phyloP scores from a whole-genome alignment of 176 grass and related monocot species.

The Oryza australiensis region DNA sequence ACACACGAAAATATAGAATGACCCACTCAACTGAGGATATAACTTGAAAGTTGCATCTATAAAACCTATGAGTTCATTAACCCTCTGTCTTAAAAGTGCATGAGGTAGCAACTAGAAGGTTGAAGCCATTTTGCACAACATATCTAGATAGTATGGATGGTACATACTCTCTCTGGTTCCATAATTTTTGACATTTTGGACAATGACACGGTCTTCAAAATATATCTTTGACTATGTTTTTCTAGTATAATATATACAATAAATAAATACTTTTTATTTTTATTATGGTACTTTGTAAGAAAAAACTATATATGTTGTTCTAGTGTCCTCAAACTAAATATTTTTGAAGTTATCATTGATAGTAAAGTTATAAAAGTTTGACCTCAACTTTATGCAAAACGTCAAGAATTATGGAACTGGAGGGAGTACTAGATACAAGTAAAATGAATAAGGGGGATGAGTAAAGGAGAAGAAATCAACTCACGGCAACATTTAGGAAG shows the following conservation, averaged over 20 bases:
- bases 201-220: no score
- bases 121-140: conserved; percentile 5
- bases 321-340: no score
- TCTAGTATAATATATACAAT: no score
- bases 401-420: no score
- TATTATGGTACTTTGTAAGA: no score
- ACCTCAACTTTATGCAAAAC: no score
- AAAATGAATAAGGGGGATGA: conserved; percentile 16
- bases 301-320: no score
- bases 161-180: not conserved
- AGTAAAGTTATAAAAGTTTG: no score
- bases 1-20: not conserved
- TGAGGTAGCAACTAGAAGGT: not conserved
- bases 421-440: not conserved
- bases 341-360: no score
- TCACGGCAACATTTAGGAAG: conserved; percentile 89
- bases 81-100: not conserved
- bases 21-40: not conserved
- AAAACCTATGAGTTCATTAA: not conserved
- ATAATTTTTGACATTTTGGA: no score
- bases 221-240: no score
- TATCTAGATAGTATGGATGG: not conserved
- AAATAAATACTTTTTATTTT: no score
- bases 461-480: conserved; percentile 42
- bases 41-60: not conserved